phyloP scores from a whole-genome alignment of 2,329 filamentous ascomycete genomes.

The Zasmidium citrigriseum region DNA sequence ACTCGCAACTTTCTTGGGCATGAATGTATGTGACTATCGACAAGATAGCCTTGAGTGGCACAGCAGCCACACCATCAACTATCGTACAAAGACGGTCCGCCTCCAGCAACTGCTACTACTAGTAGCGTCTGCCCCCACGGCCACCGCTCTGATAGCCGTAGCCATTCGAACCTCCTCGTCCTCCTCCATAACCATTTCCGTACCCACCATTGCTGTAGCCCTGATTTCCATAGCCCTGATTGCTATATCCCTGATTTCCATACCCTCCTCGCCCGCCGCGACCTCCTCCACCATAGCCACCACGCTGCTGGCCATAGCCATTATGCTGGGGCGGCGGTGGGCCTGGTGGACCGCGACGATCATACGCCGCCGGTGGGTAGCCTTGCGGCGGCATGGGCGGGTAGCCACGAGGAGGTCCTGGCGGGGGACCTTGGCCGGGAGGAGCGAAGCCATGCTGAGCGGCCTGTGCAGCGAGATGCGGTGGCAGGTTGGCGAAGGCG shows the following conservation, averaged over 20 bases:
- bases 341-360: slow-evolving; percentile 1
- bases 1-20: too few relatives aligned
- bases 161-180: slow-evolving; percentile 3
- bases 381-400: slow-evolving; percentile 21
- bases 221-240: background rate
- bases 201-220: slow-evolving; percentile 26
- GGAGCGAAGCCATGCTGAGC: slow-evolving; percentile 34
- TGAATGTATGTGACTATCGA: too few relatives aligned
- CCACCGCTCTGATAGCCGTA: slow-evolving; percentile 4
- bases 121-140: slow-evolving; percentile 23
- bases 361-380: slow-evolving; percentile 17
- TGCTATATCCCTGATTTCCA: background rate
- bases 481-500: slow-evolving; percentile 33
- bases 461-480: slow-evolving; percentile 36
- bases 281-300: slow-evolving; percentile 18
- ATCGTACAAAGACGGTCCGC: too few relatives aligned
- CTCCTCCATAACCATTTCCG: background rate
- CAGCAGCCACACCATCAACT: too few relatives aligned
- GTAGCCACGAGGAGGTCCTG: slow-evolving; percentile 8
- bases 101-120: too few relatives aligned
- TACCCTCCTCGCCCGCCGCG: slow-evolving; percentile 5
- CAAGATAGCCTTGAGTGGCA: too few relatives aligned
- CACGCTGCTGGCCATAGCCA: slow-evolving; percentile 27
- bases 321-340: slow-evolving; percentile 22
- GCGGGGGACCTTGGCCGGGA: slow-evolving; percentile 15